Evolutionary conservation across 176 grass and related monocot species (phyloP).

Genomic region (Otatea glauca): DNA sequence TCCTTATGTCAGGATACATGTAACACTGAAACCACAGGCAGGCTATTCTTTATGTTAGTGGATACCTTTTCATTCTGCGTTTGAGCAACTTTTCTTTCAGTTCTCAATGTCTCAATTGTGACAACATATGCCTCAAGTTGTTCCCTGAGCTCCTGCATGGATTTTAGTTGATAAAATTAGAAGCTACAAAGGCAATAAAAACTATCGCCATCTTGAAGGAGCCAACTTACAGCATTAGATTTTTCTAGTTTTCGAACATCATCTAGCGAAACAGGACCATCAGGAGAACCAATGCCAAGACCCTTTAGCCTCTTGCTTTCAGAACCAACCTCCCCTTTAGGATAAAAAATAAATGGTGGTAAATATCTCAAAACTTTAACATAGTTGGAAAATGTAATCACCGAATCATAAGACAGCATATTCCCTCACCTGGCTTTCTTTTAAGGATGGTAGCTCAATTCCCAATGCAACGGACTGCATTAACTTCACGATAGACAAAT

Average conservation of each 20-base stretch:
- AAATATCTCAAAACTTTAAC: slow-evolving; percentile 31
- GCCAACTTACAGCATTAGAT: slow-evolving; percentile 79
- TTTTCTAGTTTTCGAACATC: slow-evolving; percentile 88
- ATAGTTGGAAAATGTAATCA: neutral
- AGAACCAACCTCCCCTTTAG: slow-evolving; percentile 60
- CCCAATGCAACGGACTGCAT: slow-evolving; percentile 27
- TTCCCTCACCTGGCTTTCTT: slow-evolving; percentile 73
- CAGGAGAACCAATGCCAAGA: slow-evolving; percentile 90
- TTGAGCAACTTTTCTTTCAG: slow-evolving; percentile 53
- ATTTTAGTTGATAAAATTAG: slow-evolving; percentile 40
- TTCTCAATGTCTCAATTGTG: slow-evolving; percentile 76
- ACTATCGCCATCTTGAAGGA: slow-evolving; percentile 30
- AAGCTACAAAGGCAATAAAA: slow-evolving; percentile 10
- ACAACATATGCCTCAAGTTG: slow-evolving; percentile 83
- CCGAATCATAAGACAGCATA: slow-evolving; percentile 25
- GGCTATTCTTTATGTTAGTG: neutral
- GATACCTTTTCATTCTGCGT: slow-evolving; percentile 85
- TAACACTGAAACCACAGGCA: slow-evolving; percentile 3
- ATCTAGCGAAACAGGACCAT: slow-evolving; percentile 92
- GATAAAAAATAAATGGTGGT: slow-evolving; percentile 14
- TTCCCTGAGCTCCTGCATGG: slow-evolving; percentile 90
- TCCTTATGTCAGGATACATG: slow-evolving; percentile 27
- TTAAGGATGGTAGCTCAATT: slow-evolving; percentile 63
- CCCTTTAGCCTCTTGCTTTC: slow-evolving; percentile 92
- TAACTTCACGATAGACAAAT: slow-evolving; percentile 91